Base-by-base conservation (phyloP, 2,329 filamentous ascomycete genomes). In the Venturiaceae sp. region DNA sequence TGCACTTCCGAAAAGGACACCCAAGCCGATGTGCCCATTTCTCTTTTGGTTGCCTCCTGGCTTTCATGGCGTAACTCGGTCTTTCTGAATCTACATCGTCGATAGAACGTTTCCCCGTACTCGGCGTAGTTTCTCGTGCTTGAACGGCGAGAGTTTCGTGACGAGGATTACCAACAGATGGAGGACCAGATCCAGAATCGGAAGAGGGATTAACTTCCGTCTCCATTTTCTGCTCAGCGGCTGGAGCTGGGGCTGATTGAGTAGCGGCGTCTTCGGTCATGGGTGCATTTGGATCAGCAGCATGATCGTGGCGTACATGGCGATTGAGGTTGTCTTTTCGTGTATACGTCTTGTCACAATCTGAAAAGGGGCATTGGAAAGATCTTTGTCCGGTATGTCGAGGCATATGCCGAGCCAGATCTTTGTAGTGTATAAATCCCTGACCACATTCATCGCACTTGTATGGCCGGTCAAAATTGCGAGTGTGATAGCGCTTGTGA, bases 321-420 rank as follows among this genome's bases (percentile, higher is more conserved):
- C 91, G 86, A 61, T 87, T 86, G 19, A 96, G 79, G 72, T 96
- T 91, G 65, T 94, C 92, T 63, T 90, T 83, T 62, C 94, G 88
- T 14, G 90, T 82, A 69, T 95, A 97, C 44, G 85, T 82, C 75
- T 96, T 96, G 68, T 34, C 47, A 46, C 92, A 97, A 46, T 74
- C 84, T 6, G 80, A 74, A 62, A 86, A 80, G 2, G 79, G 75
- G 67, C 92, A 97, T 39, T 79, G 78, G 70, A 88, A 95, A 0
- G 90, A 85, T 1, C 92, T 84, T 65, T 92, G 88, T 64, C 92
- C 91, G 56, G 84, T 92, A 71, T 97, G 92, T 13, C 55, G 55
- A 7, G 55, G 55, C 55, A 57, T 57, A 28, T 57, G 55, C 13
- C 55, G 55, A 23, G 39, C 55, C 11, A 57, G 41, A 57, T 57